These are phyloP conservation scores for Ustilago nuda DNA, from an alignment of 1,284 basidiomycete species.

Conservation along the genomic window DNA sequence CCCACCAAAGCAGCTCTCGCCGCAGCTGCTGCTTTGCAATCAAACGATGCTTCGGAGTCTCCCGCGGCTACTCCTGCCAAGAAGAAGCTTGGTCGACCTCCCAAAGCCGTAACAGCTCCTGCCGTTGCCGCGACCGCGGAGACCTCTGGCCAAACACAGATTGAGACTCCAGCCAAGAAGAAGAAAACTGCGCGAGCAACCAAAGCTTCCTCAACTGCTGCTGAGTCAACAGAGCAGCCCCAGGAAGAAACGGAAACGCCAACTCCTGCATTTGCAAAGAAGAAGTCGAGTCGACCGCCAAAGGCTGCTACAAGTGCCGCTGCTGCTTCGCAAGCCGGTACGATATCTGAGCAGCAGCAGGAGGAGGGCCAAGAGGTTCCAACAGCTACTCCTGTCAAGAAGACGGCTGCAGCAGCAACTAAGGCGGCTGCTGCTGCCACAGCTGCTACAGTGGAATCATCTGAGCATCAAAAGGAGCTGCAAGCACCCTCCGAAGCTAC, in stretches of 20 bases:
- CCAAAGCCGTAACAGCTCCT: neutral
- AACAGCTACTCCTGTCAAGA: slow-evolving; percentile 3
- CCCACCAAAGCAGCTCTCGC: neutral
- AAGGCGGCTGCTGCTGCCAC: neutral
- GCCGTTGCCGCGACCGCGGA: neutral
- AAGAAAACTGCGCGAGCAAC: slow-evolving; percentile 10
- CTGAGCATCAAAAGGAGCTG: neutral
- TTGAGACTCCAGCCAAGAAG: slow-evolving; percentile 7
- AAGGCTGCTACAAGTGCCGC: slow-evolving; percentile 9
- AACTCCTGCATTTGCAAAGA: neutral
- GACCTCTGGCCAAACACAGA: neutral
- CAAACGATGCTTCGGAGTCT: neutral
- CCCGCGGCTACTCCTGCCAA: neutral
- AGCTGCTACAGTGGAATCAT: neutral
- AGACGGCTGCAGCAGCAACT: neutral
- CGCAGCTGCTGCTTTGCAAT: neutral
- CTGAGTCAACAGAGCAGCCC: neutral
- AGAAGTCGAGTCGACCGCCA: slow-evolving; percentile 14
- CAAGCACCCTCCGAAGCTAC: neutral
- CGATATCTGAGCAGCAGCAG: neutral
- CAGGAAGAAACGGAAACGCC: neutral
- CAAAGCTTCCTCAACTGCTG: slow-evolving; percentile 2
- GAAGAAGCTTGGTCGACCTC: slow-evolving; percentile 4
- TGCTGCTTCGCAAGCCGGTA: neutral
- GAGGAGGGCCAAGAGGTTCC: neutral